phyloP scores from a whole-genome alignment of 2,329 filamentous ascomycete species.

The Chaetomium strumarium region DNA sequence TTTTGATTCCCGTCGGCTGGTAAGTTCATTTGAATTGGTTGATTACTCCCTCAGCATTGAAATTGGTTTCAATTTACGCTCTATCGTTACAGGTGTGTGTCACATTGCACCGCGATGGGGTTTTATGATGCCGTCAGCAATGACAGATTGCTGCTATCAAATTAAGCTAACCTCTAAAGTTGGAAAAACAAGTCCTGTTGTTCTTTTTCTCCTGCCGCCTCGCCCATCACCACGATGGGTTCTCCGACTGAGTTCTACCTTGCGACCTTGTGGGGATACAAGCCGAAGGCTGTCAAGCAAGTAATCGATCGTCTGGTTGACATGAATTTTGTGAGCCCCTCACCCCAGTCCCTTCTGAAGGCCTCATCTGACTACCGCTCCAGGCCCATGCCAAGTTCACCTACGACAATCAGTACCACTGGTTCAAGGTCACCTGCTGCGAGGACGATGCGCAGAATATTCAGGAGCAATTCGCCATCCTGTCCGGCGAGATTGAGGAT shows the following conservation, averaged over 20 bases:
- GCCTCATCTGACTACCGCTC: neutral
- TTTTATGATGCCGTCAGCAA: neutral
- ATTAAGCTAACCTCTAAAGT: neutral
- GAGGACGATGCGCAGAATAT: conserved; percentile 8
- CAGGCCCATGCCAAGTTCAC: conserved; percentile 21
- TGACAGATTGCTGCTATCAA: neutral
- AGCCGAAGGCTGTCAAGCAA: conserved; percentile 18
- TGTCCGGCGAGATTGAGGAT: conserved; percentile 12
- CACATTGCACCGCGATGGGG: too few species aligned
- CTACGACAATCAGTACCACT: conserved; percentile 23
- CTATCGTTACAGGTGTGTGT: too few species aligned
- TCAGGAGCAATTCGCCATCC: conserved; percentile 12
- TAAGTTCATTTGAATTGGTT: too few species aligned
- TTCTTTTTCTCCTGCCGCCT: neutral
- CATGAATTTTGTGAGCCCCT: conserved; percentile 13
- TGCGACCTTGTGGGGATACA: conserved; percentile 26
- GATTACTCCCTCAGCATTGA: too few species aligned
- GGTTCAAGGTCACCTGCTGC: conserved; percentile 26
- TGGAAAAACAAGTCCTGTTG: neutral
- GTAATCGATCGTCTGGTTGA: conserved; percentile 20
- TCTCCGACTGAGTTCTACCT: conserved; percentile 24
- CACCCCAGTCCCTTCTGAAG: neutral
- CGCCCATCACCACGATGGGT: conserved; percentile 3
- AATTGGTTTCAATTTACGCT: too few species aligned
- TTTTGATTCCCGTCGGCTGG: too few species aligned